These are phyloP conservation scores for Glycine soja DNA, from an alignment of 306 rosid genomes.

Conservation along the genomic window DNA sequence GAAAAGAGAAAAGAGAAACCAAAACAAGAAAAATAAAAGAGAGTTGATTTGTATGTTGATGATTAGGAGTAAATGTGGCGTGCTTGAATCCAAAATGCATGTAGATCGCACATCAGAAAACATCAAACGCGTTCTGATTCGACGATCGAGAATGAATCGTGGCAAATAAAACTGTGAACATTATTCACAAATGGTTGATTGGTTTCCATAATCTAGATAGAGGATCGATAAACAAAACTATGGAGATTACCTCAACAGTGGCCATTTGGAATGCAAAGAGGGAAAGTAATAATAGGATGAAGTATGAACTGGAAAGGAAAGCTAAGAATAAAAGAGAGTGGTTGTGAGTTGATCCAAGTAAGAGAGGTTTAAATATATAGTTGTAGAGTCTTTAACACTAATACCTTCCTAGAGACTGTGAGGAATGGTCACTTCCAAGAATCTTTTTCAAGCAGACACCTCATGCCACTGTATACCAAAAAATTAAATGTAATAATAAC, in stretches of 20 bases:
- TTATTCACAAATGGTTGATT: neutral
- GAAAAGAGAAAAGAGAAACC: too few relatives aligned
- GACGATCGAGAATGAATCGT: constrained; percentile 20
- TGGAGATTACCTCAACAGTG: constrained; percentile 68
- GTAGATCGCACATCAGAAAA: constrained; percentile 20
- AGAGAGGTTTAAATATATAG: constrained; percentile 63
- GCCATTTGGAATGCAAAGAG: constrained; percentile 66
- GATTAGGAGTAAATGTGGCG: neutral
- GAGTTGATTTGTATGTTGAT: neutral
- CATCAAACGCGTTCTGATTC: constrained; percentile 25
- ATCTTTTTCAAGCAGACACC: constrained; percentile 72
- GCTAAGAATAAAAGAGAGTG: constrained; percentile 20
- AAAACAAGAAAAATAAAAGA: neutral
- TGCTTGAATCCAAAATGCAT: neutral
- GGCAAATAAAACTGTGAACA: neutral
- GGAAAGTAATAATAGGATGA: constrained; percentile 24
- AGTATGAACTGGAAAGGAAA: neutral
- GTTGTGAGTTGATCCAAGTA: constrained; percentile 36
- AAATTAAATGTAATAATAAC: neutral
- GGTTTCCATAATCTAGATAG: neutral
- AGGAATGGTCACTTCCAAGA: constrained; percentile 49
- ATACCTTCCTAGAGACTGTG: neutral
- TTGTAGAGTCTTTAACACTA: constrained; percentile 31
- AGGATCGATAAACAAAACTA: neutral
- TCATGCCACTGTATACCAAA: constrained; percentile 49